Evolutionary conservation across 2,329 filamentous ascomycete species (phyloP), one percentile per base, ranked within the genome.

Genomic region (Sordariomycetes sp.): DNA sequence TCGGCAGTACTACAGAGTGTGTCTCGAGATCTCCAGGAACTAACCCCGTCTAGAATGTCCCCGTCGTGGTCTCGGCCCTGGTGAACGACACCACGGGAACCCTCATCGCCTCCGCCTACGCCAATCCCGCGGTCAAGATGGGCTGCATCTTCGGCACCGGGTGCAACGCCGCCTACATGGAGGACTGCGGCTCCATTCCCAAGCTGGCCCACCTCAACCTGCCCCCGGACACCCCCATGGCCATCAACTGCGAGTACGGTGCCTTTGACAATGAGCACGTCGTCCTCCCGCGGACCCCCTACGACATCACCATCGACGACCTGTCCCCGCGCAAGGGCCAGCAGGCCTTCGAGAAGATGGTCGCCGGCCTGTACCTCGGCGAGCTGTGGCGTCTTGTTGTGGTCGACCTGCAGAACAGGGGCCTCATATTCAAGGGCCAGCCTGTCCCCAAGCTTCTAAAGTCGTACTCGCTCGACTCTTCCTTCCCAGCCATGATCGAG

Each of bases 31-130:
- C 22, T 10, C n/a, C 6, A 50, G 20, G 13, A 8, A 24, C 45
- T 50, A 50, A 55, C 6, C 12, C 34, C 25, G 35, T 4, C 36
- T 61, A 91, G 86, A 86, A 86, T 34, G 86, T 96, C 15, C 92
- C 92, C 53, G 95, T 97, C 74, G 95, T 91, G 74, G 78, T 97
- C 58, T 88, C 87, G 25, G 94, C 94, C 39, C 74, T 99, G 69
- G 94, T 97, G 74, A 99, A 99, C 70, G 94, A 99, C 70, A 99
- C 94, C 53, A 97, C 92, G 20, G 94, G 94, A 65, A 99, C 94
- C 35, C 77, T 99, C 65, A 95, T 99, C 66, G 94, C 94, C 60
- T 97, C 92, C 28, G 87, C 90, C 34, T 99, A 99, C 74, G 97
- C 92, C n/a, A 91, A 99, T 68, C 76, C 85, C 52, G 83, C 85